Base-by-base conservation (phyloP, 495 filamentous ascomycete species). In the Aspergillus funiculosus region DNA sequence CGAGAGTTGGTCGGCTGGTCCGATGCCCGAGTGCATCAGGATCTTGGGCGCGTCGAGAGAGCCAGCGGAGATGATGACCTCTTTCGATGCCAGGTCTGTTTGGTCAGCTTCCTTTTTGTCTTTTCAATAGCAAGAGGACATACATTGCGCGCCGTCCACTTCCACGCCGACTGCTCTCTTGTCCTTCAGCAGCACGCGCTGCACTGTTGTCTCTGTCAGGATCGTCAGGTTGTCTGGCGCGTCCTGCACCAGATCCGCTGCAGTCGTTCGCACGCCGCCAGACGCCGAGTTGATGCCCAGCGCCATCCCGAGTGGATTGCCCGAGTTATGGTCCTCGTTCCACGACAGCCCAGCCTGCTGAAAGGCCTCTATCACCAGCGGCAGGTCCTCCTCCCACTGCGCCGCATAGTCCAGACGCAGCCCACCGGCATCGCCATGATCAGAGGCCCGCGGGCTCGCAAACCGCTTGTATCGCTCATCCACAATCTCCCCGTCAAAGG, bases 11-110 rank as follows among this genome's bases (percentile, higher is more conserved):
- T 60, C 51, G 8, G 57, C 54, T 0, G 80, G 77, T 0, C 81
- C 81, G 43, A 86, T 77, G 8, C 81, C 82, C 0, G 77, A 81
- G 44, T 81, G 76, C 73, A 82, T 78, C 0, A 85, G 67, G 39
- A 84, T 71, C 30, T 77, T 73, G 2, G 82, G 81, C 9, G 62
- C 64, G 56, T 84, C 72, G 17, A 82, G 62, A 1, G 79, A 61
- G 6, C 82, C 81, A 11, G 71, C 71, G 0, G 69, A 71, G 6
- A 86, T 58, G 35, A 83, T 74, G 24, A 82, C 70, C 36, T 85
- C 81, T 43, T 73, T 68, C 15, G 61, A 65, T 15, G 78, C 73
- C 19, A 58, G 39, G 45, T 67, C 61, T 60, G 35, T 2, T 5
- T 19, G 5, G 15, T 31, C 17, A 34, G 32, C n/a, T 14, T 0